A percentile compares a stretch with the other conserved stretches of the same genome.
Evolutionary conservation across 2,329 filamentous ascomycete species (phyloP).

Genomic region (Nothomitra cinnamomea): DNA sequence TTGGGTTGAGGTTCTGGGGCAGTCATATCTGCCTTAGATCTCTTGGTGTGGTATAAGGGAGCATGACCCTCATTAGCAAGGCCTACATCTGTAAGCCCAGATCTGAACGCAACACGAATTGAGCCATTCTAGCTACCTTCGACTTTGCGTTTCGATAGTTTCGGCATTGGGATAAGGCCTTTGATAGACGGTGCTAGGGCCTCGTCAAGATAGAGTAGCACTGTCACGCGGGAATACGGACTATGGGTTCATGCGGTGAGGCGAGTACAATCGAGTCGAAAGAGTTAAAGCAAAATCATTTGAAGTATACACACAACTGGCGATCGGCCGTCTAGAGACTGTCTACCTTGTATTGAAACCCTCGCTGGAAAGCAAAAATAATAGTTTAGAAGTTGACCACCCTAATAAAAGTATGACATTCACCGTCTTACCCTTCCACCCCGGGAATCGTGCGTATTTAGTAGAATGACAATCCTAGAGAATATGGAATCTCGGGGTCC

Average conservation of each 20-base stretch:
- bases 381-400: background rate
- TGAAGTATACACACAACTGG: background rate
- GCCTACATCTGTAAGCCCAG: background rate
- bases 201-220: background rate
- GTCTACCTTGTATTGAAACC: slow-evolving; percentile 2
- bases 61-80: background rate
- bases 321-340: background rate
- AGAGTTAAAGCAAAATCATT: background rate
- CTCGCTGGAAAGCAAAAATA: background rate
- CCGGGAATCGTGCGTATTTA: slow-evolving; percentile 1
- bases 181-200: background rate
- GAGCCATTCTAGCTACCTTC: background rate
- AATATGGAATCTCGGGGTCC: background rate
- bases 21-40: background rate
- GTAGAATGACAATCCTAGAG: slow-evolving; percentile 2
- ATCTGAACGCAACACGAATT: too few relatives aligned
- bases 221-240: background rate
- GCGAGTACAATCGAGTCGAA: background rate
- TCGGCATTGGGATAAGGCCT: background rate
- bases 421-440: background rate
- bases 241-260: background rate
- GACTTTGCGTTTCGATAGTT: background rate
- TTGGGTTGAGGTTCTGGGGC: background rate
- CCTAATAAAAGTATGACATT: background rate
- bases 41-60: too few relatives aligned